phyloP scores from a whole-genome alignment of 768 basidiomycete genomes.

The Amanita phalloides region DNA sequence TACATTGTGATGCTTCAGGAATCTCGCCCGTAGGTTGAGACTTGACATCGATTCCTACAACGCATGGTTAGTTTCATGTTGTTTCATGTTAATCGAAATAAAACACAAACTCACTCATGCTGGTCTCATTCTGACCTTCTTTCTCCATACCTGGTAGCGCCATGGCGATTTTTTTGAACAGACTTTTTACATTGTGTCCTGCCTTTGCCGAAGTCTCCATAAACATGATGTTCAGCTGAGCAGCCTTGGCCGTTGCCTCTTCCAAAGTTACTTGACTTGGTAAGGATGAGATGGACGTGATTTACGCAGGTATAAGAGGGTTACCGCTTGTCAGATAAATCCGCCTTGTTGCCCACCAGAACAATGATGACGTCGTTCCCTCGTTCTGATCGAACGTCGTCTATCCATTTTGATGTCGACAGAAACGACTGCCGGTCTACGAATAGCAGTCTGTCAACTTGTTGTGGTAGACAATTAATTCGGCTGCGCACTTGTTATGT shows the following conservation, averaged over 20 bases:
- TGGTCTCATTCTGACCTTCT: slow-evolving; percentile 50
- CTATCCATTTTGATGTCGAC: slow-evolving; percentile 98
- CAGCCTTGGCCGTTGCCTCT: slow-evolving; percentile 87
- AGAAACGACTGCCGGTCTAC: slow-evolving; percentile 95
- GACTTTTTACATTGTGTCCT: slow-evolving; percentile 96
- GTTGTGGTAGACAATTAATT: slow-evolving; percentile 5
- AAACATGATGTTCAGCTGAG: slow-evolving; percentile 91
- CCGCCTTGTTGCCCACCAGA: slow-evolving; percentile 97
- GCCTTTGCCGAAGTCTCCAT: slow-evolving; percentile 99
- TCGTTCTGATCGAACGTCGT: slow-evolving; percentile 94
- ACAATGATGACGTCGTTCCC: slow-evolving; percentile 98
- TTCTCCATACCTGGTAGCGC: slow-evolving; percentile 95
- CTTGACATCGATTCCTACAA: slow-evolving; percentile 85
- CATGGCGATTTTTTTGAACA: slow-evolving; percentile 99
- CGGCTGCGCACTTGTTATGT: slow-evolving; percentile 73
- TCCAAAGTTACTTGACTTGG: slow-evolving; percentile 95
- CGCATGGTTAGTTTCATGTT: background rate
- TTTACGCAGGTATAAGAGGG: slow-evolving; percentile 15
- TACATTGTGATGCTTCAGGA: slow-evolving; percentile 82
- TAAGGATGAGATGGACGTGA: slow-evolving; percentile 7
- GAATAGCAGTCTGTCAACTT: background rate
- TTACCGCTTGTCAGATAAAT: slow-evolving; percentile 95
- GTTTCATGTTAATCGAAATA: slow-evolving; percentile 1
- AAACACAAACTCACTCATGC: slow-evolving; percentile 31
- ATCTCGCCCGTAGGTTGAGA: slow-evolving; percentile 54